Base-by-base conservation (phyloP, 306 rosid species). In the Medicago ruthenica region DNA sequence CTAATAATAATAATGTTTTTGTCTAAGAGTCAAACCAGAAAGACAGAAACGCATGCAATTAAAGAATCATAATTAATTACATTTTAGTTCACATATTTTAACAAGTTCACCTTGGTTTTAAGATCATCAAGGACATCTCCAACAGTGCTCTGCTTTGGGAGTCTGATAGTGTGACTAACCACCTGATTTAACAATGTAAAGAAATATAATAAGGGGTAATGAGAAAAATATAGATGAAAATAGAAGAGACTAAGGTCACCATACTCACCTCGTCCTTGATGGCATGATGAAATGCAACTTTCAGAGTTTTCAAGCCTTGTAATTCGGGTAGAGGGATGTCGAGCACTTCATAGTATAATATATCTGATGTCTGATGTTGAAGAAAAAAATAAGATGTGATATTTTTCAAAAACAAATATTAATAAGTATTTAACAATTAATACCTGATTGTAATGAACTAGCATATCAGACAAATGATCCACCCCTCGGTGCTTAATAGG, bases 241-340 rank as follows among this genome's bases (percentile, higher is more conserved):
- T 39, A 51, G 47, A 59, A 81, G 51, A 77, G 66, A 81, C 65
- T 78, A 79, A 66, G 45, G 42, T 47, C 45, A 65, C 62, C 50
- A 59, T 77, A 88, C 93, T 90, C 86, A 92, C 93, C 83, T 92
- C 93, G 66, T 92, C 97, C 77, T 90, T 88, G 31, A 91, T 88
- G 68, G 93, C 92, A 81, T 84, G 87, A 83, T 87, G 96, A 80
- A 90, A 92, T 77, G 96, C 91, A 14, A 92, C 93, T 81, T 92
- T 92, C 81, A 92, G 88, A 65, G 93, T 92, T 83, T 90, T 90
- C 82, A 92, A 81, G 71, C 91, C 93, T 90, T 92, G 96, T 74
- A 92, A 83, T 80, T 90, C 96, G 64, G 97, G 96, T 70, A 92
- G 83, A 77, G 97, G 96, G 76, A 92, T 92, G 85, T 92, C 97